Base-by-base conservation (phyloP, 2,329 filamentous ascomycete species). In the Metarhizium sp. region DNA sequence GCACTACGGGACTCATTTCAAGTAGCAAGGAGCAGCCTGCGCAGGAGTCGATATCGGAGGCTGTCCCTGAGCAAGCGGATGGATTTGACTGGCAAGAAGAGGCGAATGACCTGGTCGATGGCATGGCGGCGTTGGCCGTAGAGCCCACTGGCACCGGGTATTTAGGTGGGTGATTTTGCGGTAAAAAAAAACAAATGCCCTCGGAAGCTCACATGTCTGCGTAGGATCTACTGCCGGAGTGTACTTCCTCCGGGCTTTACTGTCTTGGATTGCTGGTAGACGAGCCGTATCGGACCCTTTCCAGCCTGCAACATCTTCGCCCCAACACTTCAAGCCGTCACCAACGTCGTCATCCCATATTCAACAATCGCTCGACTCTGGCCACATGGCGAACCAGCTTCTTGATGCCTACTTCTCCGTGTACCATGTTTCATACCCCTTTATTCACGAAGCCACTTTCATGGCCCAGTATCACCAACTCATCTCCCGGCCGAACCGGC, bases 381-480 rank as follows among this genome's bases (percentile, higher is more conserved):
- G 60, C 1, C 60, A 66, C 20, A 62, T 68, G 10, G 59, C 63
- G 32, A 58, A 59, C 18, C 58, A 51, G 20, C 59, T 66, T 20
- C 66, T 73, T 5, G 66, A 72, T 49, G 65, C 68, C 4, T 78
- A 76, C 58, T 78, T 78, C 55, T 61, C 63, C 2, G 59, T 71
- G n/a, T 76, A 75, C 57, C 73, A 78, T 59, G 59, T 68, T 8
- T 69, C 69, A 4, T 77, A 76, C 53, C 76, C 75, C 0, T 69
- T 77, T 32, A 59, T 78, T 3, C 73, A 78, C 57, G 75, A 77
- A 55, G 65, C 70, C 2, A 73, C 71, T 0, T 77, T 77, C 55
- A 66, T 73, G 20, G 73, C 67, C 11, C 63, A 68, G 58, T 64
- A 63, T 45, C 70, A 67, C 66, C 66, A 59, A 64, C 59, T 68